phyloP scores from a whole-genome alignment of 2,329 filamentous ascomycete species.

The Fusarium veterinarium region DNA sequence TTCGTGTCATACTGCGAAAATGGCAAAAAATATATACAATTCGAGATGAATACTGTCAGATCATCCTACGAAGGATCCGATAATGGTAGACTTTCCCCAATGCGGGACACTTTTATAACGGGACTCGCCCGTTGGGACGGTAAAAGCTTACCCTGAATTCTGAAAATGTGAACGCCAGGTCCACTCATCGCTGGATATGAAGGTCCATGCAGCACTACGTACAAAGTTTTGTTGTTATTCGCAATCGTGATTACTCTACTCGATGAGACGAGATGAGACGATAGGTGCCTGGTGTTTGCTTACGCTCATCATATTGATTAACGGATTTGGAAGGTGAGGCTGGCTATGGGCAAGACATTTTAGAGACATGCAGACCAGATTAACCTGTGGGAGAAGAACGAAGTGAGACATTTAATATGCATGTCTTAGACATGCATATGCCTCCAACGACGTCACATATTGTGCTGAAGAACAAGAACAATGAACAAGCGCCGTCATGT shows the following conservation, averaged over 20 bases:
- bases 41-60: slow-evolving; percentile 22
- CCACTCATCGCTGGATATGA: slow-evolving; percentile 16
- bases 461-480: slow-evolving; percentile 30
- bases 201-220: slow-evolving; percentile 5
- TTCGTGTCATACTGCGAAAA: slow-evolving; percentile 5
- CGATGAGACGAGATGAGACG: background rate
- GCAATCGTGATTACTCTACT: background rate
- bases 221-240: background rate
- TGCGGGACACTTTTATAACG: slow-evolving; percentile 17
- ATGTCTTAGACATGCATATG: slow-evolving; percentile 51
- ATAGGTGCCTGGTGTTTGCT: slow-evolving; percentile 5
- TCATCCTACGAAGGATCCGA: slow-evolving; percentile 26
- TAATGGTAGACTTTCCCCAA: slow-evolving; percentile 9
- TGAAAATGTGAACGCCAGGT: slow-evolving; percentile 5
- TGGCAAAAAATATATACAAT: slow-evolving; percentile 3
- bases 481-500: slow-evolving; percentile 10
- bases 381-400: slow-evolving; percentile 50
- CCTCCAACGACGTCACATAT: slow-evolving; percentile 39
- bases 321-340: slow-evolving; percentile 20
- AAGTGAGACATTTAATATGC: slow-evolving; percentile 53
- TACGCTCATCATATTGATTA: slow-evolving; percentile 10
- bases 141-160: slow-evolving; percentile 4
- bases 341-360: slow-evolving; percentile 41
- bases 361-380: slow-evolving; percentile 45
- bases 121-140: slow-evolving; percentile 9